phyloP scores from a whole-genome alignment of 2,329 filamentous ascomycete genomes.

The Trichoderma pleuroti region DNA sequence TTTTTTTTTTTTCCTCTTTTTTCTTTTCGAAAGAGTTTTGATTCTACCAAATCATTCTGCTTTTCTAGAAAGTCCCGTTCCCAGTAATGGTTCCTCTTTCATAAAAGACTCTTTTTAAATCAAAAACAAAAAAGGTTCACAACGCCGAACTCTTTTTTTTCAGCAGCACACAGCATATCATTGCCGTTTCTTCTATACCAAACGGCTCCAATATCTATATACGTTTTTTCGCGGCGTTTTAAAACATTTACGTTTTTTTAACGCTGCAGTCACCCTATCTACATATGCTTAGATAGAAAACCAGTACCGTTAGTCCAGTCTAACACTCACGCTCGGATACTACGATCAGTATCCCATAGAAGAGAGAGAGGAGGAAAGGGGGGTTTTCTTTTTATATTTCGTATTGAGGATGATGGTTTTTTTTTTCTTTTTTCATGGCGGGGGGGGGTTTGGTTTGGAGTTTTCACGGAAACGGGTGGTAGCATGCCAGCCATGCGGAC shows the following conservation, averaged over 20 bases:
- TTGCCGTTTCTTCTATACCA: neutral
- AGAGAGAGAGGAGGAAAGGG: neutral
- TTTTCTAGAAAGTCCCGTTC: neutral
- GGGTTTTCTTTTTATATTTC: neutral
- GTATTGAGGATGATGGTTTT: neutral
- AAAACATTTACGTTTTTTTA: neutral
- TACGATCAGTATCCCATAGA: neutral
- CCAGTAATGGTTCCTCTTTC: neutral
- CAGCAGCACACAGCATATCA: neutral
- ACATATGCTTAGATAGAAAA: neutral
- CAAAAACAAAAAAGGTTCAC: neutral
- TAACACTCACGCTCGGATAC: neutral
- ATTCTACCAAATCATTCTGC: neutral
- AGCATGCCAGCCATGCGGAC: constrained; percentile 19
- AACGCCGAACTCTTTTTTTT: neutral
- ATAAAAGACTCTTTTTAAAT: neutral
- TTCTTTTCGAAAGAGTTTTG: neutral
- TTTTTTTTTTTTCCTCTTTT: neutral
- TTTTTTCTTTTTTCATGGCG: neutral
- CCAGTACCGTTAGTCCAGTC: neutral
- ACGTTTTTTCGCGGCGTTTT: neutral
- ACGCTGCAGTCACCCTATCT: neutral
- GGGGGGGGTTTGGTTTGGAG: constrained; percentile 6
- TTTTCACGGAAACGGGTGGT: constrained; percentile 5
- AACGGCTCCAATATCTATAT: neutral